A percentile compares a stretch with the other conserved stretches of the same genome.
These are phyloP conservation scores for Nitzschia palea DNA, from an alignment of 108 stramenopile genomes.

Conservation along the genomic window DNA sequence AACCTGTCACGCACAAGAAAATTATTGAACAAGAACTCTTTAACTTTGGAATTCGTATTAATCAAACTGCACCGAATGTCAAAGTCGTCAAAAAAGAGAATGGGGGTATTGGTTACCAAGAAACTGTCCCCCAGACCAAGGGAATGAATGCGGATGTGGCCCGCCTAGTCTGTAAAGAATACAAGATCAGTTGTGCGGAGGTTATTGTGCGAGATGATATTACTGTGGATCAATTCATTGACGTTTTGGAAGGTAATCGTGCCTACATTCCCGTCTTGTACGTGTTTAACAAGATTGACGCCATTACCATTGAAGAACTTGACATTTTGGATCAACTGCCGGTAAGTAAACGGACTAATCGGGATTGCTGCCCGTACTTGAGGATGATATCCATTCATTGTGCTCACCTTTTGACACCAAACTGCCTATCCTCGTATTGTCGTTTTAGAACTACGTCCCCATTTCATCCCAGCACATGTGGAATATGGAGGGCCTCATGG, in stretches of 20 bases:
- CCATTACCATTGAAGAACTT: slow-evolving; percentile 95
- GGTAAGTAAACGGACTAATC: slow-evolving; percentile 9
- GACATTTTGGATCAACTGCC: slow-evolving; percentile 97
- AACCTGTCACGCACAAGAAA: slow-evolving; percentile 97
- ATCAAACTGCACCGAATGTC: slow-evolving; percentile 93
- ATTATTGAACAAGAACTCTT: slow-evolving; percentile 96
- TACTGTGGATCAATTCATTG: slow-evolving; percentile 94
- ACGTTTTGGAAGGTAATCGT: slow-evolving; percentile 88
- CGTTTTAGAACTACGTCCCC: slow-evolving; percentile 85
- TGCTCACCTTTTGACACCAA: no score
- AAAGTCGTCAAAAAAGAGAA: slow-evolving; percentile 90
- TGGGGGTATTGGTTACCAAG: slow-evolving; percentile 95
- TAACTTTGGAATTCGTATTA: slow-evolving; percentile 97
- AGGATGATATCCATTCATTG: background rate
- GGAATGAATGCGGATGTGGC: slow-evolving; percentile 87
- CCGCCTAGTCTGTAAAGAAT: slow-evolving; percentile 89
- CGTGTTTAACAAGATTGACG: slow-evolving; percentile 94
- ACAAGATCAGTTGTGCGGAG: slow-evolving; percentile 90
- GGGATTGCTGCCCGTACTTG: background rate
- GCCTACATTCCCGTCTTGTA: slow-evolving; percentile 90
- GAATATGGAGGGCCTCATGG: slow-evolving; percentile 94
- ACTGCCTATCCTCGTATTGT: no score
- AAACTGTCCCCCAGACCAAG: slow-evolving; percentile 82
- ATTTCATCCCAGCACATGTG: slow-evolving; percentile 91
- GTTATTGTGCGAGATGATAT: slow-evolving; percentile 91